Evolutionary conservation across 2,329 filamentous ascomycete genomes (phyloP).

Genomic region (Fusarium praegraminearum): DNA sequence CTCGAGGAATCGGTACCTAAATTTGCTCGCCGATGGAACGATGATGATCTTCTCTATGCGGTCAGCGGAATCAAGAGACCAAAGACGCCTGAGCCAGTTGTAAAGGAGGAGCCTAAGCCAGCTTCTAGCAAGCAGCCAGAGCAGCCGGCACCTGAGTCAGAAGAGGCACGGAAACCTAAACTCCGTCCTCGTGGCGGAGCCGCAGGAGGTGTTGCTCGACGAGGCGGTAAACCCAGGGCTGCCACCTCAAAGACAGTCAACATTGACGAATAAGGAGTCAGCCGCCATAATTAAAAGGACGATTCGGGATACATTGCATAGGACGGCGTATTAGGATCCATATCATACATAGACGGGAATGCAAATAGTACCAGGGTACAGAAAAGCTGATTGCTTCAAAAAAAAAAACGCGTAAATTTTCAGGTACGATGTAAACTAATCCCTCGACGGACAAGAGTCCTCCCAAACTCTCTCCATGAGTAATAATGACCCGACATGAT

Average conservation of each 20-base stretch:
- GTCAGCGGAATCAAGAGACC: conserved; percentile 59
- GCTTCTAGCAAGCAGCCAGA: conserved; percentile 33
- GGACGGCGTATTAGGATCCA: conserved; percentile 38
- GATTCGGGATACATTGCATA: conserved; percentile 9
- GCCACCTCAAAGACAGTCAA: conserved; percentile 39
- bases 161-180: conserved; percentile 48
- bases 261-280: conserved; percentile 7
- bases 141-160: conserved; percentile 33
- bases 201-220: conserved; percentile 41
- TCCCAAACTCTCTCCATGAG: conserved; percentile 33
- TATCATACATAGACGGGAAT: conserved; percentile 6
- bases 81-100: conserved; percentile 47
- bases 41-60: conserved; percentile 59
- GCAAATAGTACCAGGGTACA: background rate
- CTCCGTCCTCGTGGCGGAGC: conserved; percentile 46
- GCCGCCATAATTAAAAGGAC: background rate
- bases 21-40: conserved; percentile 58
- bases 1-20: conserved; percentile 55
- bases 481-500: conserved; percentile 34
- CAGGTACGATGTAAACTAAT: conserved; percentile 40
- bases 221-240: conserved; percentile 47
- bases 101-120: conserved; percentile 49
- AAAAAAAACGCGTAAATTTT: conserved; percentile 38
- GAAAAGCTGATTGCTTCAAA: conserved; percentile 9
- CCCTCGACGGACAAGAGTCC: conserved; percentile 29